Evolutionary conservation across 2,329 filamentous ascomycete species (phyloP).

Genomic region (Aspergillus sp.): DNA sequence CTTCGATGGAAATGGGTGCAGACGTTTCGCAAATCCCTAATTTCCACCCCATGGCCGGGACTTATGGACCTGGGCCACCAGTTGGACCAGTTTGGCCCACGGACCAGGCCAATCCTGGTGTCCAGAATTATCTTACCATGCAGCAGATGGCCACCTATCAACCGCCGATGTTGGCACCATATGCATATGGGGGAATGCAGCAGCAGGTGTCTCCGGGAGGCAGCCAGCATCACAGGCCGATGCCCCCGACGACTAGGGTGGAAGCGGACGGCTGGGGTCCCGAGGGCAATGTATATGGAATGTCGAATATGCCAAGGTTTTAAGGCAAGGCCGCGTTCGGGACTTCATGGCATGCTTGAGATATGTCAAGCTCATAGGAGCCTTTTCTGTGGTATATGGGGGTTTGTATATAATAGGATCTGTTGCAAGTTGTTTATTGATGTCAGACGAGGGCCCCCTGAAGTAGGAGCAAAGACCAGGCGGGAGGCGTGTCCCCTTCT

Average conservation of each 20-base stretch:
- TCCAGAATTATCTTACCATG: constrained; percentile 8
- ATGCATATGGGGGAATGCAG: constrained; percentile 21
- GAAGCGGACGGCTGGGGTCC: constrained; percentile 32
- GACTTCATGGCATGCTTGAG: background rate
- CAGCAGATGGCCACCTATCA: constrained; percentile 20
- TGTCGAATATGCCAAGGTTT: constrained; percentile 28
- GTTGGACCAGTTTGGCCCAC: constrained; percentile 26
- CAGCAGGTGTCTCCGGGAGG: constrained; percentile 13
- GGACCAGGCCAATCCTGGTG: constrained; percentile 12
- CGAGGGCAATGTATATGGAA: constrained; percentile 28
- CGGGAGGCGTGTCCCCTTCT: no score
- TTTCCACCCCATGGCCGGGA: constrained; percentile 16
- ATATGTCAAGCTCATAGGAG: no score
- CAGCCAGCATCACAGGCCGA: constrained; percentile 11
- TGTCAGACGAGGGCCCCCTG: no score
- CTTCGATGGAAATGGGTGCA: constrained; percentile 14
- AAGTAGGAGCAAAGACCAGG: no score
- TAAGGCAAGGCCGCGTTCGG: constrained; percentile 8
- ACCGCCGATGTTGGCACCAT: constrained; percentile 18
- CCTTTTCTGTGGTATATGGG: no score
- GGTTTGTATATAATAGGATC: background rate
- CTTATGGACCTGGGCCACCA: constrained; percentile 18
- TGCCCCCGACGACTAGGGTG: constrained; percentile 22
- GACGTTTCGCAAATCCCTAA: constrained; percentile 14
- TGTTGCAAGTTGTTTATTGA: no score